Evolutionary conservation across 495 filamentous ascomycete species (phyloP).

Genomic region (Hypoxylon fuscum): DNA sequence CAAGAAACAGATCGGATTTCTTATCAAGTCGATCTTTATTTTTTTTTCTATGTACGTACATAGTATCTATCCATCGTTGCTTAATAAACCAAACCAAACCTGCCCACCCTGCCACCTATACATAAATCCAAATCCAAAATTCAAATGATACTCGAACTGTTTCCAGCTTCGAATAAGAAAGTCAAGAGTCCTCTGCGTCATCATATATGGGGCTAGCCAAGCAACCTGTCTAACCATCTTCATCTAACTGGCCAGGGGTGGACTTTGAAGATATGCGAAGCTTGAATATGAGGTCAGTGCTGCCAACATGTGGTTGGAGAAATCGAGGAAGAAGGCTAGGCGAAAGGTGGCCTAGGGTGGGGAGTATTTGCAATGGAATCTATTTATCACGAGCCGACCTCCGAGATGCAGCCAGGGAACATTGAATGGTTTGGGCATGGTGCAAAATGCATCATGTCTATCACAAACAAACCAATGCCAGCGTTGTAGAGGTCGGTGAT

Average conservation of each 20-base stretch:
- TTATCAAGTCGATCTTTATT: slow-evolving; percentile 21
- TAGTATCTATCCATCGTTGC: too few species aligned
- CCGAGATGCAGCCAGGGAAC: too few species aligned
- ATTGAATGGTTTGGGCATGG: too few species aligned
- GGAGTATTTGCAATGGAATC: slow-evolving; percentile 1
- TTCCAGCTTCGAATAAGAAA: not conserved
- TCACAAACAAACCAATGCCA: slow-evolving; percentile 23
- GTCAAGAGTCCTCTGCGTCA: slow-evolving; percentile 25
- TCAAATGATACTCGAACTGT: not conserved
- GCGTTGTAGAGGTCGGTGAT: slow-evolving; percentile 18
- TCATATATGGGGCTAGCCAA: slow-evolving; percentile 20
- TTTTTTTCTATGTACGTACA: slow-evolving; percentile 6
- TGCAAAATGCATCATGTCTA: too few species aligned
- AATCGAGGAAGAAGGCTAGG: not conserved
- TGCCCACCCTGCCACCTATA: too few species aligned
- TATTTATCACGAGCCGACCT: slow-evolving; percentile 36
- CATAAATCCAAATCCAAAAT: not conserved
- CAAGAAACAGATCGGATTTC: slow-evolving; percentile 15
- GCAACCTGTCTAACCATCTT: not conserved
- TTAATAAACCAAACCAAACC: too few species aligned
- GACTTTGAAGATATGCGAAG: slow-evolving; percentile 6
- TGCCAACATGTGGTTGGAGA: too few species aligned
- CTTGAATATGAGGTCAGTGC: slow-evolving; percentile 11
- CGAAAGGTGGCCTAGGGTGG: not conserved
- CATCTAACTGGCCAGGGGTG: not conserved